A percentile compares a stretch with the other conserved stretches of the same genome.
These are phyloP conservation scores for Amanita fuliginea DNA, from an alignment of 768 basidiomycete species.

Conservation along the genomic window DNA sequence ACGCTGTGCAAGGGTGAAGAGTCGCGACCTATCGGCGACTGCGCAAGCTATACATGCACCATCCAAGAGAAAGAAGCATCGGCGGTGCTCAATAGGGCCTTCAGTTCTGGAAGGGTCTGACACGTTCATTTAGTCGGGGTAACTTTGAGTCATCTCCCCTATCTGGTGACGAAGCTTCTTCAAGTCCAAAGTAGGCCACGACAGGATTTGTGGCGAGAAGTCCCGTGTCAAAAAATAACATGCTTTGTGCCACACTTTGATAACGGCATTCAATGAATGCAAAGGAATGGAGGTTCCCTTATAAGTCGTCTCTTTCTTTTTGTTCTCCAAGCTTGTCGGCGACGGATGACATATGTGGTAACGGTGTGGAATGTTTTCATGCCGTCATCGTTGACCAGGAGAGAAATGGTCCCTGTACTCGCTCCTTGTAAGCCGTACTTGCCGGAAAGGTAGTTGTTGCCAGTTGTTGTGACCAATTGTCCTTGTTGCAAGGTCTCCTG, in stretches of 20 bases:
- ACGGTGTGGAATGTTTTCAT: slow-evolving; percentile 2
- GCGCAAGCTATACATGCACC: neutral
- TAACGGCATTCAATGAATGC: neutral
- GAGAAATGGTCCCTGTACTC: too few species aligned
- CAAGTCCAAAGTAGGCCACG: neutral
- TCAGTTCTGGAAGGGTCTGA: neutral
- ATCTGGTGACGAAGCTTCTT: neutral
- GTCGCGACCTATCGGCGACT: neutral
- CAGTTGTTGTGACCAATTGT: too few species aligned
- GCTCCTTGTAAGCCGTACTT: neutral
- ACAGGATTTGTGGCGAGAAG: neutral
- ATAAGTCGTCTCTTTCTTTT: neutral
- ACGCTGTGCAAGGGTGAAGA: neutral
- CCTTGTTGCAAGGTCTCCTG: neutral
- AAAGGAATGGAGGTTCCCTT: neutral
- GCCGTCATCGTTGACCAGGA: neutral
- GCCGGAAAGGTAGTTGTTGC: neutral
- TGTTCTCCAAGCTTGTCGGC: neutral
- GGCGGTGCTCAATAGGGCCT: neutral
- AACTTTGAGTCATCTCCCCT: neutral
- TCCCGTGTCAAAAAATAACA: neutral
- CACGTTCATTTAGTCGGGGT: neutral
- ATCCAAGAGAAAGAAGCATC: neutral
- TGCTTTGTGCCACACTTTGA: neutral
- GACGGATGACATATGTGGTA: neutral